Evolutionary conservation across 2,329 filamentous ascomycete species (phyloP).

Genomic region (Penicillium sp.): DNA sequence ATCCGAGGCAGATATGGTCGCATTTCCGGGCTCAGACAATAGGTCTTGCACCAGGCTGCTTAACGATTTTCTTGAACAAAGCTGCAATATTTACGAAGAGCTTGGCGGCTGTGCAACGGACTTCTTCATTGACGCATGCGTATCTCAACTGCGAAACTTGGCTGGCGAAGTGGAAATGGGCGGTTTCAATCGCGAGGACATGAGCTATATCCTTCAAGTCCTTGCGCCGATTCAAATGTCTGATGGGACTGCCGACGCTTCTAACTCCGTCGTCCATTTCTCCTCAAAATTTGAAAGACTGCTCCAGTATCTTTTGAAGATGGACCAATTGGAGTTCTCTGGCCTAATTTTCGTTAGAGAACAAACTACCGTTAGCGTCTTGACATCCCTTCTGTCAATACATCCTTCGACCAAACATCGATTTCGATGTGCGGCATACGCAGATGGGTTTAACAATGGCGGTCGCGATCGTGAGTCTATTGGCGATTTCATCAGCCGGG

Average conservation of each 20-base stretch:
- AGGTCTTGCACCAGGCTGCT: slow-evolving; percentile 56
- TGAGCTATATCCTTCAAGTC: slow-evolving; percentile 52
- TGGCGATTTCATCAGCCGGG: slow-evolving; percentile 49
- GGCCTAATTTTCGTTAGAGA: slow-evolving; percentile 69
- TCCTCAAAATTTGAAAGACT: slow-evolving; percentile 62
- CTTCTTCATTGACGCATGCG: slow-evolving; percentile 59
- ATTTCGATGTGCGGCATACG: slow-evolving; percentile 42
- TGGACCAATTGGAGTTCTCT: slow-evolving; percentile 48
- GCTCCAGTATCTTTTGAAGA: slow-evolving; percentile 52
- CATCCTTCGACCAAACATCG: slow-evolving; percentile 51
- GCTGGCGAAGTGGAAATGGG: slow-evolving; percentile 35
- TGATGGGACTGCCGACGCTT: slow-evolving; percentile 7
- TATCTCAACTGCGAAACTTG: slow-evolving; percentile 36
- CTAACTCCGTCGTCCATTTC: slow-evolving; percentile 29
- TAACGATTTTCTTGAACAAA: slow-evolving; percentile 53
- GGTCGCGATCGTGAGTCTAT: slow-evolving; percentile 47
- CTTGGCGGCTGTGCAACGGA: slow-evolving; percentile 71
- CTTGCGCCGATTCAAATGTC: slow-evolving; percentile 24
- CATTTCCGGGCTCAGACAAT: slow-evolving; percentile 30
- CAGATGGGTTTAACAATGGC: slow-evolving; percentile 50
- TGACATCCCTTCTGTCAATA: slow-evolving; percentile 57
- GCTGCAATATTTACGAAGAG: slow-evolving; percentile 53
- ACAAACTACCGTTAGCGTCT: slow-evolving; percentile 59
- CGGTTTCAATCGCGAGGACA: slow-evolving; percentile 54
- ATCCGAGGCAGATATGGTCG: slow-evolving; percentile 26